These are phyloP conservation scores for Cucurbita maxima DNA, from an alignment of 306 rosid genomes.

Conservation along the genomic window DNA sequence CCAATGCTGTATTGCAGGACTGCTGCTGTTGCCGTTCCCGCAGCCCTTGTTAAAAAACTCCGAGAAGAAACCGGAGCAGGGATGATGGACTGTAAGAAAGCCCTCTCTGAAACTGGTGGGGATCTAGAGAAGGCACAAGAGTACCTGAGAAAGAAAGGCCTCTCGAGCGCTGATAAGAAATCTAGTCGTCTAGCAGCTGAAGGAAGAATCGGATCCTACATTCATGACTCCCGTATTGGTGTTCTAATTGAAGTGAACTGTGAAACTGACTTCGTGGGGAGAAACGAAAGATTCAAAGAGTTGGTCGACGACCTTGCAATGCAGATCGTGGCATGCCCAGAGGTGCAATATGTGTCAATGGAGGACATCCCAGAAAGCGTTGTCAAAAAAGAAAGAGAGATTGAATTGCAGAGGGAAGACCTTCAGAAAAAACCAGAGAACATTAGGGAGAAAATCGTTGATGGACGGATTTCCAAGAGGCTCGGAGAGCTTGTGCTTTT, in stretches of 20 bases:
- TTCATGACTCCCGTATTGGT: conserved; percentile 86
- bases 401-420: conserved; percentile 93
- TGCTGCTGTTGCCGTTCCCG: conserved; percentile 48
- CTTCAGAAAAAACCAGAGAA: conserved; percentile 73
- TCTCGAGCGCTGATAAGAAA: conserved; percentile 82
- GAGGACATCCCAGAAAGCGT: conserved; percentile 64
- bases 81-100: conserved; percentile 99
- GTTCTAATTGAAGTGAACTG: conserved; percentile 92
- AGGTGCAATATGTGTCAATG: conserved; percentile 59
- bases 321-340: conserved; percentile 89
- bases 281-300: conserved; percentile 78
- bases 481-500: conserved; percentile 85
- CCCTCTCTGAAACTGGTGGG: conserved; percentile 86
- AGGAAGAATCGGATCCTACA: conserved; percentile 91
- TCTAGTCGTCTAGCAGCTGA: conserved; percentile 89
- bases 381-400: conserved; percentile 50
- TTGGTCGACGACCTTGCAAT: conserved; percentile 86
- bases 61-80: conserved; percentile 97
- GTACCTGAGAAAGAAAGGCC: conserved; percentile 92
- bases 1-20: conserved; percentile 35
- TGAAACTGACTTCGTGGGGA: conserved; percentile 87
- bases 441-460: conserved; percentile 84
- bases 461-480: conserved; percentile 90
- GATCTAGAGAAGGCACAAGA: conserved; percentile 94
- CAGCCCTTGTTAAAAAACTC: conserved; percentile 70